Conservation (phyloP, 768 basidiomycete genomes). For the Serendipita sp. region DNA sequence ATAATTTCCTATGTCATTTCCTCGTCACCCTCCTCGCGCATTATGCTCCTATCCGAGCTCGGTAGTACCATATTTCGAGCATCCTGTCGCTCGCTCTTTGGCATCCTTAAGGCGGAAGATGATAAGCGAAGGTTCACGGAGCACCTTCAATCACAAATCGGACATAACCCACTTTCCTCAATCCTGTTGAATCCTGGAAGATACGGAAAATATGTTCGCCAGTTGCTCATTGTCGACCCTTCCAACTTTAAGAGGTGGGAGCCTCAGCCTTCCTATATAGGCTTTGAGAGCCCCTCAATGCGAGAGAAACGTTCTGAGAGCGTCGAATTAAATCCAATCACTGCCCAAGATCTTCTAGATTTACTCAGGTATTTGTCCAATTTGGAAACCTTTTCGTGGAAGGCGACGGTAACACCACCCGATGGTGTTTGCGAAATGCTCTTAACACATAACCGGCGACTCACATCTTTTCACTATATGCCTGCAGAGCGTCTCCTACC, state of each 20-base stretch:
- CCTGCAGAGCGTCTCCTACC: constrained; percentile 12
- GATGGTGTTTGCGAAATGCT: constrained; percentile 27
- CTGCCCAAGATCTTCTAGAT: constrained; percentile 6
- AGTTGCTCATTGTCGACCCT: constrained; percentile 6
- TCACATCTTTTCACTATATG: constrained; percentile 14
- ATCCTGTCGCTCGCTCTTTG: constrained; percentile 15
- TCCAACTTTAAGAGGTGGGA: constrained; percentile 1
- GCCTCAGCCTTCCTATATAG: background rate
- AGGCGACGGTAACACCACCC: constrained; percentile 20
- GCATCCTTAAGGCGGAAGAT: constrained; percentile 18
- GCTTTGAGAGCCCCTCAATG: background rate
- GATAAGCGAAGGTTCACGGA: constrained; percentile 15
- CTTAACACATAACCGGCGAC: constrained; percentile 14
- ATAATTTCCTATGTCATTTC: background rate
- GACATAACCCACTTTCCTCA: constrained; percentile 11
- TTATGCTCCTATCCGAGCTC: constrained; percentile 16
- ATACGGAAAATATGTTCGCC: constrained; percentile 18
- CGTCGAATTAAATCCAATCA: constrained; percentile 11
- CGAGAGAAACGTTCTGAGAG: background rate
- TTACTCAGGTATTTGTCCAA: constrained; percentile 12
- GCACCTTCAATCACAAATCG: background rate
- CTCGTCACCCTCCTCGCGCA: constrained; percentile 4
- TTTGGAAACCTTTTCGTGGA: constrained; percentile 22
- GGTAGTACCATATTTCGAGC: constrained; percentile 19
- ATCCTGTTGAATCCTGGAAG: constrained; percentile 19